These are phyloP conservation scores for Populus tomentosa DNA, from an alignment of 441 rosid species.

Conservation along the genomic window DNA sequence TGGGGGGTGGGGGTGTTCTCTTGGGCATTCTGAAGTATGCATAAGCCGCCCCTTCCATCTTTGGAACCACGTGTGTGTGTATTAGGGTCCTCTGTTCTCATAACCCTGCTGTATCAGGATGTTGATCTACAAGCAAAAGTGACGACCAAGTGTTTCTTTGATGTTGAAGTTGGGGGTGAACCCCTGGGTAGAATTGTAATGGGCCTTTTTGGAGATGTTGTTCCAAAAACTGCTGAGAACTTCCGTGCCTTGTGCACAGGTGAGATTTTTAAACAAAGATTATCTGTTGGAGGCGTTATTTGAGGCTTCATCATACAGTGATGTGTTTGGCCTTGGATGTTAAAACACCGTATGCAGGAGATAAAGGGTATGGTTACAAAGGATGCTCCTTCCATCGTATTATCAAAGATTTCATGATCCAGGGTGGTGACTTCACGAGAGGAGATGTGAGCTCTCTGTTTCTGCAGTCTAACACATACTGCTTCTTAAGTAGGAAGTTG, in stretches of 20 bases:
- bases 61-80: not conserved
- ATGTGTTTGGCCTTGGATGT: constrained; percentile 2
- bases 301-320: not conserved
- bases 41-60: not conserved
- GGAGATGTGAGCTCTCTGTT: constrained; percentile 63
- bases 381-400: constrained; percentile 83
- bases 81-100: constrained; percentile 1
- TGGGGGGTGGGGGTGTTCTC: too few relatives aligned
- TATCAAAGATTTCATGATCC: constrained; percentile 96
- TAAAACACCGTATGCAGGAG: constrained; percentile 49
- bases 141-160: constrained; percentile 78
- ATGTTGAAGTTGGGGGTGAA: constrained; percentile 79
- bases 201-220: constrained; percentile 89
- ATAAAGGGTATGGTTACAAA: constrained; percentile 88
- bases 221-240: constrained; percentile 89
- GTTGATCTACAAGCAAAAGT: constrained; percentile 78
- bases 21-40: not conserved
- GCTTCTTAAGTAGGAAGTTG: not conserved
- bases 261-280: constrained; percentile 22
- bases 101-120: constrained; percentile 38
- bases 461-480: not conserved
- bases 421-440: constrained; percentile 92
- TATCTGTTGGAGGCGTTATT: not conserved
- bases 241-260: constrained; percentile 95
- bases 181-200: constrained; percentile 80